Conservation (phyloP, 768 basidiomycete genomes). For the Suillus subaureus region DNA sequence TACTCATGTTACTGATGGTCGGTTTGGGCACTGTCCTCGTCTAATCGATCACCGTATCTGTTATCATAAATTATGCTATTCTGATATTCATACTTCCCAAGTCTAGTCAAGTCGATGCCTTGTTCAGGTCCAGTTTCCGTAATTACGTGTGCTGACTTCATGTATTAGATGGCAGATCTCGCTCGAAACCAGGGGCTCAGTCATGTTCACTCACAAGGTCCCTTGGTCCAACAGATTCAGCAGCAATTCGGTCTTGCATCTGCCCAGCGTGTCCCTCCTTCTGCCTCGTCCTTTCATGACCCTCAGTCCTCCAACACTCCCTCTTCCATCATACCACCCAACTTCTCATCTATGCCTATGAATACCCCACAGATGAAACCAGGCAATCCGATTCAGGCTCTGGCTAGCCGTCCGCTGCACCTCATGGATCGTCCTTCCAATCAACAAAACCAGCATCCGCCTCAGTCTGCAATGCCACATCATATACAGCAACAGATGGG, state of each 20-base stretch:
- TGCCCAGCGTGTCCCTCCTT: conserved; percentile 39
- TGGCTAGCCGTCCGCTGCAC: conserved; percentile 46
- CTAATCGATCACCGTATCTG: conserved; percentile 9
- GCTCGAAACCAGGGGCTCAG: conserved; percentile 43
- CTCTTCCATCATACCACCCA: conserved; percentile 36
- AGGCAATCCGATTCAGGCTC: conserved; percentile 24
- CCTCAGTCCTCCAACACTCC: conserved; percentile 28
- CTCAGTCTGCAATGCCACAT: conserved; percentile 39
- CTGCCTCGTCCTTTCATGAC: conserved; percentile 41
- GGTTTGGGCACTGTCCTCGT: conserved; percentile 6
- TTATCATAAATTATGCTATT: conserved; percentile 18
- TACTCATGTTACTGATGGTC: conserved; percentile 13
- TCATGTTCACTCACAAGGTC: conserved; percentile 39
- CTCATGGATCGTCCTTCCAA: conserved; percentile 48
- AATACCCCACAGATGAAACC: conserved; percentile 38
- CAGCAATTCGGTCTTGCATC: conserved; percentile 43
- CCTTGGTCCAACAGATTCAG: conserved; percentile 41
- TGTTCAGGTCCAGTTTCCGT: conserved; percentile 8
- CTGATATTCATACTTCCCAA: conserved; percentile 8
- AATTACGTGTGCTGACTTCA: conserved; percentile 28
- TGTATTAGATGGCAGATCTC: conserved; percentile 47
- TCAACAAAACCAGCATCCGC: conserved; percentile 43
- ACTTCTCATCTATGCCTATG: conserved; percentile 43
- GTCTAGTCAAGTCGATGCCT: conserved; percentile 13
- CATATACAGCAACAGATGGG: conserved; percentile 36